Evolutionary conservation across 768 basidiomycete genomes (phyloP), one percentile per base, ranked within the genome.

Genomic region (Tricholoma sp.): DNA sequence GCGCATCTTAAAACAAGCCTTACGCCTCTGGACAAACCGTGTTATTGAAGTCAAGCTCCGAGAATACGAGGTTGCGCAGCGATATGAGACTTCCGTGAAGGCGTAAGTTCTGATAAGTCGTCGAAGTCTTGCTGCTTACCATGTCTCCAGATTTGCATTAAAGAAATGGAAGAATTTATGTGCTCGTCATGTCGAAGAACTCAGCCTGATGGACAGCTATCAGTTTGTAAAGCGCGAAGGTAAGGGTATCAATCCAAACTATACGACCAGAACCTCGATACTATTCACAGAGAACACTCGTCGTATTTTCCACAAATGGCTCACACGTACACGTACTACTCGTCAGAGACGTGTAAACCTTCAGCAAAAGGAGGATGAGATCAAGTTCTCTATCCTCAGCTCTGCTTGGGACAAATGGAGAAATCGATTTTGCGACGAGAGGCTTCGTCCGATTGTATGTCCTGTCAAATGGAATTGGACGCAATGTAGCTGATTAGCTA

Each of bases 121-220:
- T 1, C 13, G 53, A 34, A 41, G 37, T 28, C 47, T 58, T 31
- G 37, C 50, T 55, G 34, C 48, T 47, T 50, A 53, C 59, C 50
- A n/a, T 13, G 2, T 17, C 15, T 50, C 31, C 59, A 91, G 87
- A 36, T 63, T 66, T 52, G 78, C 80, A 6, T 88, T 89, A 61
- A 74, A 69, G 48, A 88, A 85, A 70, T 94, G 91, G 91, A 85
- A 82, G 64, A 70, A 67, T 6, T 72, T 80, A 36, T 82, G 79
- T 63, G 70, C 75, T 36, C 82, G 84, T 24, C 89, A 89, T 65
- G 78, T 79, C 2, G 88, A 91, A 66, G 83, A 86, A 59, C 70
- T 86, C 3, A 86, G 83, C 61, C 79, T 94, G n/a, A 83, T 94
- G 80, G 86, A 91, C 65, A 92, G 89, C 65, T 89, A 91, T 68